Conservation (phyloP, 768 basidiomycete species). For the Boletus sp. region DNA sequence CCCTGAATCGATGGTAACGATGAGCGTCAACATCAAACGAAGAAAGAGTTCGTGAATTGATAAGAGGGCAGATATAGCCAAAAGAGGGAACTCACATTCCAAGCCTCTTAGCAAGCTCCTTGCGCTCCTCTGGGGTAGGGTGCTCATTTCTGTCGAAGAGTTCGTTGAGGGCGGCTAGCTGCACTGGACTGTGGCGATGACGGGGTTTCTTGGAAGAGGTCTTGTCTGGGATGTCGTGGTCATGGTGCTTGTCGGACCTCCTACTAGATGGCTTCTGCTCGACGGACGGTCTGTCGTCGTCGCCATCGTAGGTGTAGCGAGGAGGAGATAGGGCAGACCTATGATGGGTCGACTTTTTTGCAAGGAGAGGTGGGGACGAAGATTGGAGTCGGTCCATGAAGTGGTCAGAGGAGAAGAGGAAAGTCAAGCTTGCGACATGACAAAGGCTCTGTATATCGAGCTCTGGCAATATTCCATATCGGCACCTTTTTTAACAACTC, state of each 20-base stretch:
- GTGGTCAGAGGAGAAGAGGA: slow-evolving; percentile 29
- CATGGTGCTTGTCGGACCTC: slow-evolving; percentile 22
- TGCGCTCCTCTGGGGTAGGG: slow-evolving; percentile 66
- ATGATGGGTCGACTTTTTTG: slow-evolving; percentile 11
- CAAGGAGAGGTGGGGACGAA: slow-evolving; percentile 15
- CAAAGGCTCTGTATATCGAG: slow-evolving; percentile 40
- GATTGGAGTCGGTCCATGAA: slow-evolving; percentile 23
- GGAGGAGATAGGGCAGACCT: slow-evolving; percentile 13
- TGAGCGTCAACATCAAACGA: slow-evolving; percentile 9
- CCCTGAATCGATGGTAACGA: slow-evolving; percentile 45
- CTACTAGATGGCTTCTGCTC: slow-evolving; percentile 28
- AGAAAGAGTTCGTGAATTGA: slow-evolving; percentile 10
- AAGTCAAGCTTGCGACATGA: slow-evolving; percentile 37
- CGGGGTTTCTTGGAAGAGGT: slow-evolving; percentile 62
- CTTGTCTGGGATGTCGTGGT: slow-evolving; percentile 26
- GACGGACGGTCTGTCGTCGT: slow-evolving; percentile 19
- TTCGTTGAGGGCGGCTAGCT: slow-evolving; percentile 74
- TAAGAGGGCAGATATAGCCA: slow-evolving; percentile 22
- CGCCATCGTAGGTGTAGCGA: slow-evolving; percentile 15
- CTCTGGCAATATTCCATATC: slow-evolving; percentile 40
- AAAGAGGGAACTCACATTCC: slow-evolving; percentile 62
- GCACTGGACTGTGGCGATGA: slow-evolving; percentile 70
- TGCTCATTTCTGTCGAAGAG: slow-evolving; percentile 78
- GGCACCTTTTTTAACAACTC: slow-evolving; percentile 36
- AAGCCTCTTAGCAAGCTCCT: slow-evolving; percentile 65